Evolutionary conservation across 2,329 filamentous ascomycete species (phyloP).

Genomic region (Penicillium frequentans): DNA sequence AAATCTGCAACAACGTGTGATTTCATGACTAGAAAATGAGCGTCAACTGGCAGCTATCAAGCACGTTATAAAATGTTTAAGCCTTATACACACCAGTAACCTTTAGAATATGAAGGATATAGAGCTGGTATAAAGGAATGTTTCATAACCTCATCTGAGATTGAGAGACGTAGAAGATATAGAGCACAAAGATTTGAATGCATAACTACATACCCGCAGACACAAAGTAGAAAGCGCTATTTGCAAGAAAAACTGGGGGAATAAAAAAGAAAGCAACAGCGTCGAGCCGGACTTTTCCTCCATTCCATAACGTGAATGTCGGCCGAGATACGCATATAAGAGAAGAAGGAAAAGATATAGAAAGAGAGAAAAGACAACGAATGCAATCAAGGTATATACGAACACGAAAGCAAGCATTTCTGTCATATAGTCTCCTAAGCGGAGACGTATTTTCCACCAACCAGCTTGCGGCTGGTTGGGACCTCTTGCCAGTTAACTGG

Average conservation of each 20-base stretch:
- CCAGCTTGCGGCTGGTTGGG: slow-evolving; percentile 64
- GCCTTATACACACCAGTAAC: too few species aligned
- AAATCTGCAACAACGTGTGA: too few species aligned
- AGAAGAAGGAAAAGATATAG: background rate
- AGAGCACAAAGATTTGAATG: slow-evolving; percentile 12
- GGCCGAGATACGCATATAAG: background rate
- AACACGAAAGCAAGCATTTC: slow-evolving; percentile 3
- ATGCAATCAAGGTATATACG: slow-evolving; percentile 19
- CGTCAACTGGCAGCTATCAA: too few species aligned
- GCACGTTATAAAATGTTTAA: too few species aligned
- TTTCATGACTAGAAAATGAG: too few species aligned
- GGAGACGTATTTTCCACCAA: slow-evolving; percentile 74
- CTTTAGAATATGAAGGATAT: background rate
- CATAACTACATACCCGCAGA: slow-evolving; percentile 13
- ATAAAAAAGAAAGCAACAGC: slow-evolving; percentile 3
- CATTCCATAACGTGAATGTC: background rate
- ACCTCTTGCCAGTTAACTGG: slow-evolving; percentile 64
- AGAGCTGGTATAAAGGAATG: background rate
- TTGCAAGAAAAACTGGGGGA: slow-evolving; percentile 13
- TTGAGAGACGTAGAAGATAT: background rate
- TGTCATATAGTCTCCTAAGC: slow-evolving; percentile 24
- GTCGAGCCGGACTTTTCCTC: slow-evolving; percentile 1
- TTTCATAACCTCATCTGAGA: background rate
- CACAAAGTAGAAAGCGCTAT: slow-evolving; percentile 18
- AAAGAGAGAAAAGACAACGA: slow-evolving; percentile 1